Evolutionary conservation across 2,329 filamentous ascomycete genomes (phyloP).

Genomic region (Shiraia bambusicola): DNA sequence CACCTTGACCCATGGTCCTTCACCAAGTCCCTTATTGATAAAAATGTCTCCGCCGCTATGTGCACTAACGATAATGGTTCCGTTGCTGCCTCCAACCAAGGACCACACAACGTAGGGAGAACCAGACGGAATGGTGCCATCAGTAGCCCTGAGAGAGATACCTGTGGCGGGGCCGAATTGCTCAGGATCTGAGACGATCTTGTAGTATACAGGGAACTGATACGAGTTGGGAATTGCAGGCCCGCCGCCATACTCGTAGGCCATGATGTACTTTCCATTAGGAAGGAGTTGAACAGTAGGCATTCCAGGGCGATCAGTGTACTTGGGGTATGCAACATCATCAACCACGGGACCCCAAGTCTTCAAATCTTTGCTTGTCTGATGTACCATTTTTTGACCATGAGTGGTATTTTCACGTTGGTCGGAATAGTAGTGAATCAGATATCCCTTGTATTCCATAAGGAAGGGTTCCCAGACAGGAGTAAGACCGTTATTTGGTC

Average conservation of each 20-base stretch:
- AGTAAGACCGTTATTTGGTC: constrained; percentile 64
- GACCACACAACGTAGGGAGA: constrained; percentile 58
- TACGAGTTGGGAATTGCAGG: constrained; percentile 35
- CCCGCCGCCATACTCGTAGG: constrained; percentile 63
- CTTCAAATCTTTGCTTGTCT: constrained; percentile 60
- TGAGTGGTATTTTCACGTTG: constrained; percentile 63
- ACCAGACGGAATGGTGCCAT: constrained; percentile 49
- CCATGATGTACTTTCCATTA: constrained; percentile 63
- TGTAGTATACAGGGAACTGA: constrained; percentile 57
- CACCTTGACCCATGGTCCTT: constrained; percentile 50
- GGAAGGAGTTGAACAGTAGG: constrained; percentile 61
- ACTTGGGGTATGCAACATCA: constrained; percentile 64
- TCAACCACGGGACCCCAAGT: constrained; percentile 62
- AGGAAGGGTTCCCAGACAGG: constrained; percentile 75
- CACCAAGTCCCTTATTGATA: constrained; percentile 50
- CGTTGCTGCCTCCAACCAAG: constrained; percentile 49
- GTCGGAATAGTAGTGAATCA: constrained; percentile 71
- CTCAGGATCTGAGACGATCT: constrained; percentile 51
- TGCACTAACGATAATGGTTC: constrained; percentile 53
- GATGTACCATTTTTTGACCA: constrained; percentile 70
- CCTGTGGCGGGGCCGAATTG: constrained; percentile 48
- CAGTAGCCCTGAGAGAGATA: constrained; percentile 47
- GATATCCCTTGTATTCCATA: constrained; percentile 57
- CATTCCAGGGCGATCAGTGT: constrained; percentile 69
- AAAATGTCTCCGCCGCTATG: constrained; percentile 48